Evolutionary conservation across 805 yeast species (phyloP).

Genomic region (Ogataea corticis): DNA sequence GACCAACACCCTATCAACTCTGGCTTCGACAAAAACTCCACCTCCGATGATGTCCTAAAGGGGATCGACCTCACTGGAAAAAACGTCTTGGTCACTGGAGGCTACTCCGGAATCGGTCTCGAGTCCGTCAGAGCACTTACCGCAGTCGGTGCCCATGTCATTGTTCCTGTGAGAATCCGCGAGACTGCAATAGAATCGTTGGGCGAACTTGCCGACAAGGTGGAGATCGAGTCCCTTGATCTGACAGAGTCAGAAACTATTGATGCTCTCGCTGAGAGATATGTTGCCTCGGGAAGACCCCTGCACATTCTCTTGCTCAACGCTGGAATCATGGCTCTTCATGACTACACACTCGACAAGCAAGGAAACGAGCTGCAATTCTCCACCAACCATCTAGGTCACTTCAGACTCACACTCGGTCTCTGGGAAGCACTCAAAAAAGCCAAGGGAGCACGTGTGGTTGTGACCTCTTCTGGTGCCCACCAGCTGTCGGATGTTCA

Average conservation of each 20-base stretch:
- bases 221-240: constrained; percentile 3
- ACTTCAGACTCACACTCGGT: background rate
- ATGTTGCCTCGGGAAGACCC: constrained; percentile 1
- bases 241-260: constrained; percentile 1
- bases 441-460: constrained; percentile 6
- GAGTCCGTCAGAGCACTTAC: constrained; percentile 4
- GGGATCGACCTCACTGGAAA: constrained; percentile 1
- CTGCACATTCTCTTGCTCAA: constrained; percentile 7
- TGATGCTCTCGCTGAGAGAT: background rate
- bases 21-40: background rate
- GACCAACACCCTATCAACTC: background rate
- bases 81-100: constrained; percentile 6
- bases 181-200: background rate
- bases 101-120: constrained; percentile 5
- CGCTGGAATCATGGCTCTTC: constrained; percentile 8
- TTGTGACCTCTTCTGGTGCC: background rate
- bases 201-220: constrained; percentile 2
- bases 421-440: background rate
- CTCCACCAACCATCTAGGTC: constrained; percentile 4
- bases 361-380: constrained; percentile 7
- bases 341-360: background rate
- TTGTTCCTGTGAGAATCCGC: constrained; percentile 4
- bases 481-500: background rate
- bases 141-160: constrained; percentile 4
- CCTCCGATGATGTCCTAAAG: constrained; percentile 4